Base-by-base conservation (phyloP, 306 rosid species). In the Fragaria iinumae region DNA sequence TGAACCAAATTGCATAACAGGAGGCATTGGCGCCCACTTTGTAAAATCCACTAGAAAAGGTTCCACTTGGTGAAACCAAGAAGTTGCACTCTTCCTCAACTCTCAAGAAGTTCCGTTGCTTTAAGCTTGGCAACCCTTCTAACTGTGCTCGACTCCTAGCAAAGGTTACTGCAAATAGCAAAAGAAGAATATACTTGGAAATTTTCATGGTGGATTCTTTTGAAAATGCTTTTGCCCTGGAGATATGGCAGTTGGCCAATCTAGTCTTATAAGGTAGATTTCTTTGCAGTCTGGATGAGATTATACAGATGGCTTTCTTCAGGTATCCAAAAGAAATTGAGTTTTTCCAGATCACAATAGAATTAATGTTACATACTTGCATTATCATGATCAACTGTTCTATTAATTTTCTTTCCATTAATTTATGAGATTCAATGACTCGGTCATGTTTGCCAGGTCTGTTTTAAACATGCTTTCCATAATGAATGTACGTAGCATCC, bases 31-130 rank as follows among this genome's bases (percentile, higher is more conserved):
- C 39, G 34, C 74, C 82, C 3, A 79, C 82, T 47, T 50, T 18
- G 36, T 53, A 50, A 47, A 80, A 80, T 27, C 67, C 63, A 36
- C 69, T 66, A 0, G 63, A 80, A n/a, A 80, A 80, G 0, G 82
- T 73, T 29, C 79, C 79, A 0, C 67, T 56, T 32, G 70, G 74
- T 29, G 83, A 80, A 57, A 59, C 72, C 77, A 69, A 73, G 72
- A 59, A 73, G 7, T 69, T 38, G 6, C 25, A 45, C 9, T 49
- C 78, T n/a, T 69, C 8, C 16, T 78, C 85, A 49, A 60, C 68
- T 29, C 17, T 23, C 32, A 78, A 45, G 72, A 38, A 82, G 56
- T 29, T 69, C 34, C 79, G 80, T 59, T 47, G 57, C 13, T 73
- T 77, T 57, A 73, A 34, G 29, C 76, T 71, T 25, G 25, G 55